A percentile compares a stretch with the other conserved stretches of the same genome.
Conservation (phyloP, 495 filamentous ascomycete genomes). For the Cercophora newfieldiana region DNA sequence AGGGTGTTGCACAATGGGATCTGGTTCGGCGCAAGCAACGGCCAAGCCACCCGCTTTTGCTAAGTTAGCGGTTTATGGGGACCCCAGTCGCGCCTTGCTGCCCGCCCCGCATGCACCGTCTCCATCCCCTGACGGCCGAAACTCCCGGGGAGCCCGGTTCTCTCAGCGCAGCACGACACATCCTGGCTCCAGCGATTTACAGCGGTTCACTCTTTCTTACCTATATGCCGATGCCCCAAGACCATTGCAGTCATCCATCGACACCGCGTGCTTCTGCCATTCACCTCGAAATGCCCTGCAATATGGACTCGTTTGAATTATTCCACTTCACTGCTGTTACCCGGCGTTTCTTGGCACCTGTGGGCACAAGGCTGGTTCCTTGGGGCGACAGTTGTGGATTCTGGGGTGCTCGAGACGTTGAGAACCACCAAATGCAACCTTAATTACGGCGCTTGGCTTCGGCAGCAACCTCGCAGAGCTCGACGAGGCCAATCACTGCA, state of each 20-base stretch:
- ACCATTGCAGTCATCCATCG: background rate
- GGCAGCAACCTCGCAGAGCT: background rate
- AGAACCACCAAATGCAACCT: slow-evolving; percentile 11
- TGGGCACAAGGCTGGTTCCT: background rate
- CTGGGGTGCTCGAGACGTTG: background rate
- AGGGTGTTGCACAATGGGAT: background rate
- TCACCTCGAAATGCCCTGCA: background rate
- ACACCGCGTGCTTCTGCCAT: background rate
- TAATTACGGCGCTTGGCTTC: slow-evolving; percentile 9
- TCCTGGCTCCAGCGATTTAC: too few species aligned
- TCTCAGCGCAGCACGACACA: background rate
- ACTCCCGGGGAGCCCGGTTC: background rate
- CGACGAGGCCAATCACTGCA: background rate
- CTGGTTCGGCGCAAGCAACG: background rate
- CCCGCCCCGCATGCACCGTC: background rate
- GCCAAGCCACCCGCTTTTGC: background rate
- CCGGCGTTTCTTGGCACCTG: background rate
- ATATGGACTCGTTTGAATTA: background rate
- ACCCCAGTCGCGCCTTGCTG: background rate
- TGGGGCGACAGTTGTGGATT: background rate
- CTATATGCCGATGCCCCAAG: background rate
- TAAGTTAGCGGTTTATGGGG: background rate
- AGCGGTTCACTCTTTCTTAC: background rate
- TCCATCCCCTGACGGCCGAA: background rate
- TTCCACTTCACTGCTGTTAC: background rate